These are phyloP conservation scores for Hymenoscyphus scutula DNA, from an alignment of 2,329 filamentous ascomycete species.

Conservation along the genomic window DNA sequence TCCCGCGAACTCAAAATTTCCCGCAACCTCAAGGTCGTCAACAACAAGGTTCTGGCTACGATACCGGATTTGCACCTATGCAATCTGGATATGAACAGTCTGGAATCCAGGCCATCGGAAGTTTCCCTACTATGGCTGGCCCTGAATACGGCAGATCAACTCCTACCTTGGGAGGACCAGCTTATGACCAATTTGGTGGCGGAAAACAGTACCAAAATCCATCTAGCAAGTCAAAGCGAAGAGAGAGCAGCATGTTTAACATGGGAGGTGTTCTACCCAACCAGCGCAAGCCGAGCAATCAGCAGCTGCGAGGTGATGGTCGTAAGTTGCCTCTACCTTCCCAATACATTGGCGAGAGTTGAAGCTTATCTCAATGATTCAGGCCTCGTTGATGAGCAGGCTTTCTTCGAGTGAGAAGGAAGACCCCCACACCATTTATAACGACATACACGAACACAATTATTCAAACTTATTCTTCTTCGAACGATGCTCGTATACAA, in stretches of 20 bases:
- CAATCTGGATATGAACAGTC: slow-evolving; percentile 47
- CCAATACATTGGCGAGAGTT: slow-evolving; percentile 3
- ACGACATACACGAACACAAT: slow-evolving; percentile 14
- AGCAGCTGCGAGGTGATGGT: slow-evolving; percentile 31
- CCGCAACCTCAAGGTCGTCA: slow-evolving; percentile 29
- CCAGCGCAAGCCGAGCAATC: slow-evolving; percentile 32
- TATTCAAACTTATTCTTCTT: not conserved
- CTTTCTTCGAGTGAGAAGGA: slow-evolving; percentile 34
- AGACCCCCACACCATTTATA: slow-evolving; percentile 5
- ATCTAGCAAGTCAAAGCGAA: slow-evolving; percentile 47
- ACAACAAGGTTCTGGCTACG: slow-evolving; percentile 38
- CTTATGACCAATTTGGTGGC: slow-evolving; percentile 43
- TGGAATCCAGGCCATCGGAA: slow-evolving; percentile 16
- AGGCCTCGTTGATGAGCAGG: slow-evolving; percentile 36
- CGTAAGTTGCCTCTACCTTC: slow-evolving; percentile 24
- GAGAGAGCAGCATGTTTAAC: slow-evolving; percentile 60
- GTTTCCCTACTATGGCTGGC: slow-evolving; percentile 32
- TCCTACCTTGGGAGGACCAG: slow-evolving; percentile 30
- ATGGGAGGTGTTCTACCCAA: slow-evolving; percentile 45
- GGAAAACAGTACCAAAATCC: slow-evolving; percentile 33
- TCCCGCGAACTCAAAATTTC: slow-evolving; percentile 40
- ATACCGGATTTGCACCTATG: slow-evolving; percentile 51
- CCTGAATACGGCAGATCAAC: slow-evolving; percentile 33
- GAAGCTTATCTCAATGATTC: slow-evolving; percentile 11
- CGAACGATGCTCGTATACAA: slow-evolving; percentile 2